A percentile compares a stretch with the other conserved stretches of the same genome.
Conservation (phyloP, 371 early-diverging fungal species). For the Circinella umbellata region DNA sequence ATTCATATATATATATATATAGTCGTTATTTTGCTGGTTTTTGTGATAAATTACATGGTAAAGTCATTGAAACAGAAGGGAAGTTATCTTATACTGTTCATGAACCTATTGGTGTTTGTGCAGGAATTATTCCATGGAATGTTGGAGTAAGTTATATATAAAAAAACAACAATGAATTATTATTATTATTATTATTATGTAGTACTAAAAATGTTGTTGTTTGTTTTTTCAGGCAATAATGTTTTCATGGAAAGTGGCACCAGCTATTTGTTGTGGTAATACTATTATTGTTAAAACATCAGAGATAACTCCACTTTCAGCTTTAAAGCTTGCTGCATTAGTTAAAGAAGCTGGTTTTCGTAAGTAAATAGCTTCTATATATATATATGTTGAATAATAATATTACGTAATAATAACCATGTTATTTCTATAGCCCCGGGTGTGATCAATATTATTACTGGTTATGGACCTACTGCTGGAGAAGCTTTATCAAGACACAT, state of each 20-base stretch:
- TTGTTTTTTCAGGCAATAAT: constrained; percentile 37
- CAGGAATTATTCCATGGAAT: constrained; percentile 41
- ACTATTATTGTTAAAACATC: constrained; percentile 84
- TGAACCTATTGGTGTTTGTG: constrained; percentile 85
- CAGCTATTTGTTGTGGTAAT: constrained; percentile 90
- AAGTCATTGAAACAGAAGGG: constrained; percentile 50
- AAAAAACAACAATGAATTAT: background rate
- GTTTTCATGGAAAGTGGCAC: constrained; percentile 85
- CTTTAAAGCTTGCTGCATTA: constrained; percentile 51
- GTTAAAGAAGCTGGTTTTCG: constrained; percentile 57
- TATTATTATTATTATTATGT: too few species aligned
- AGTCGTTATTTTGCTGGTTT: constrained; percentile 82
- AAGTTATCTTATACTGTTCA: constrained; percentile 68
- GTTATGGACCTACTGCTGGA: constrained; percentile 49
- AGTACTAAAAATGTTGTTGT: background rate
- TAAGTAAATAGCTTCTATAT: too few species aligned
- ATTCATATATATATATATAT: background rate
- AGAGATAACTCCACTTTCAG: constrained; percentile 70
- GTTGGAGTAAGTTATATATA: background rate
- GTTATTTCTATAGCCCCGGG: constrained; percentile 64
- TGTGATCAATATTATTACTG: constrained; percentile 78
- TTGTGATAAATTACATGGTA: constrained; percentile 75
- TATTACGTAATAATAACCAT: too few species aligned
- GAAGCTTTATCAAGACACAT: constrained; percentile 39
- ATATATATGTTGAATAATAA: too few species aligned